Conservation (phyloP, 179 eudicot genomes). For the Drosera spatulata region DNA sequence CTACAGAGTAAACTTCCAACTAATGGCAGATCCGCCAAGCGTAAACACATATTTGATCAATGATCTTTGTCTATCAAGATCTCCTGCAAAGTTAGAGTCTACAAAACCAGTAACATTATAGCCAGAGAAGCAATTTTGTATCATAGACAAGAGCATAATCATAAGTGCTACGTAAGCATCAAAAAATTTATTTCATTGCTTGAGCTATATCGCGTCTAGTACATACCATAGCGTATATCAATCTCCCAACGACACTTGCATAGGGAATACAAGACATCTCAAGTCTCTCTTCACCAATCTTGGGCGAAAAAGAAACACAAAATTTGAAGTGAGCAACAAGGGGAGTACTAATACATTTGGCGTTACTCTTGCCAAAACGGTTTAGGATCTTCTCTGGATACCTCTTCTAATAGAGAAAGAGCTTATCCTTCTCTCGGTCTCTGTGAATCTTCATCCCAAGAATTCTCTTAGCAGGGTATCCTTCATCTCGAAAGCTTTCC, state of each 20-base stretch:
- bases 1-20: background rate
- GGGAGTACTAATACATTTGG: background rate
- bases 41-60: conserved; percentile 1
- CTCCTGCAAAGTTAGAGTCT: background rate
- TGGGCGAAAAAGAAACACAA: conserved; percentile 7
- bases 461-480: too few species aligned
- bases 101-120: conserved; percentile 3
- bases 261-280: background rate
- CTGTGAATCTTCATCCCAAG: too few species aligned
- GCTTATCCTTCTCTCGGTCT: too few species aligned
- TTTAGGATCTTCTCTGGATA: too few species aligned
- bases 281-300: conserved; percentile 2
- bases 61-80: background rate
- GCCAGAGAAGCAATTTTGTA: background rate
- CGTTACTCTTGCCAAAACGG: background rate
- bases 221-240: too few species aligned
- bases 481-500: too few species aligned
- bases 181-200: background rate
- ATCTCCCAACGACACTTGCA: too few species aligned
- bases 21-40: conserved; percentile 1
- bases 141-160: conserved; percentile 1
- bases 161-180: conserved; percentile 5
- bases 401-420: background rate
- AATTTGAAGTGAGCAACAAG: background rate
- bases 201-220: too few species aligned